Conservation (phyloP, 305 asterid genomes). For the Fraxinus albicans region DNA sequence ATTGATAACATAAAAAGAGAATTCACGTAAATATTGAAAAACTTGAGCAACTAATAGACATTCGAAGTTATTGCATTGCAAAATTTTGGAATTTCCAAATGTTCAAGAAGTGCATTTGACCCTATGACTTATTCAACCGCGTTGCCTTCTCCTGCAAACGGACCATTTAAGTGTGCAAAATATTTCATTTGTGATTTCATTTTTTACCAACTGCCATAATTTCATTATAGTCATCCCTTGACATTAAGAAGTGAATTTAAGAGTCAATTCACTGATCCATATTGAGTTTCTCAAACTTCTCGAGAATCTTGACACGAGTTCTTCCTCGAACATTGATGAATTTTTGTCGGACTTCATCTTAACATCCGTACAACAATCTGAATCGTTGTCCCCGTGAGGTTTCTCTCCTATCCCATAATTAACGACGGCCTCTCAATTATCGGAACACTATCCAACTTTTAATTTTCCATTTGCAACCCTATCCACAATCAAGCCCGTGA, state of each 20-base stretch:
- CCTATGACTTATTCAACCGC: not conserved
- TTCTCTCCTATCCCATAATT: not conserved
- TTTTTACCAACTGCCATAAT: not conserved
- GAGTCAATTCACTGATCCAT: not conserved
- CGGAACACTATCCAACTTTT: not conserved
- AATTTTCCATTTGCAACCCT: not conserved
- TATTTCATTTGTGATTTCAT: not conserved
- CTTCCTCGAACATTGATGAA: not conserved
- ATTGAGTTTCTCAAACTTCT: not conserved
- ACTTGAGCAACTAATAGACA: not conserved
- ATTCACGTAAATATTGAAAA: not conserved
- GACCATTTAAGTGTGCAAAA: not conserved
- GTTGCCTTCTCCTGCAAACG: not conserved
- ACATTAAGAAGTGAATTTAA: not conserved
- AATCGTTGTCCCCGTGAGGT: not conserved
- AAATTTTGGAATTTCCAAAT: not conserved
- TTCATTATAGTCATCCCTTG: not conserved
- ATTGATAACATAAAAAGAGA: too few species aligned
- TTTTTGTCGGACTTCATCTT: not conserved
- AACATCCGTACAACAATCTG: not conserved
- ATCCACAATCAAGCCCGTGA: not conserved
- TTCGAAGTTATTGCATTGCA: too few species aligned
- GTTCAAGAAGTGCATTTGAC: not conserved
- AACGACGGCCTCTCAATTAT: not conserved
- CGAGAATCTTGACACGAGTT: not conserved